Evolutionary conservation across 495 filamentous ascomycete species (phyloP).

Genomic region (Echria macrotheca): DNA sequence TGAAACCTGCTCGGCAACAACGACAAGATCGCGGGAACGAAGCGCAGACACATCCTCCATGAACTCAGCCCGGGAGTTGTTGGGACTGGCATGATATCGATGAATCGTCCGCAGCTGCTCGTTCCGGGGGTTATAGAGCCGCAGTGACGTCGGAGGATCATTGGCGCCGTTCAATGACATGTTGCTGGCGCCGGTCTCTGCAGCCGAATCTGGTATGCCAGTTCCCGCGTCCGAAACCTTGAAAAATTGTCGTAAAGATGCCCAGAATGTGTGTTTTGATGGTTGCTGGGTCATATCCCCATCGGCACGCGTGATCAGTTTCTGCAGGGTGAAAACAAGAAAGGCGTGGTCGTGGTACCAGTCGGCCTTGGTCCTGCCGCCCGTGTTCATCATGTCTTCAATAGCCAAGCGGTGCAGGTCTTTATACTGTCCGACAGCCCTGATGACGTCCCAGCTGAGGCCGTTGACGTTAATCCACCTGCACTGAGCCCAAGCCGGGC

Average conservation of each 20-base stretch:
- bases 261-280: too few relatives aligned
- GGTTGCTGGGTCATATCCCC: not conserved
- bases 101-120: not conserved
- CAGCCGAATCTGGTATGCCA: not conserved
- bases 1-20: conserved; percentile 4
- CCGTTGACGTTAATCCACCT: conserved; percentile 7
- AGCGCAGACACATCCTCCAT: conserved; percentile 3
- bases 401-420: conserved; percentile 3
- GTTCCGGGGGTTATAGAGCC: not conserved
- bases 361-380: conserved; percentile 2
- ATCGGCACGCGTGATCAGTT: not conserved
- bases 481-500: conserved; percentile 3
- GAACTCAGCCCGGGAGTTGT: conserved; percentile 6
- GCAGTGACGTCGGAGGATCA: not conserved
- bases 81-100: conserved; percentile 6
- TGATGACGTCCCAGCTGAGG: conserved; percentile 6
- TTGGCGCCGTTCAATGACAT: not conserved
- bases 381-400: conserved; percentile 5
- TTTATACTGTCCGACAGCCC: conserved; percentile 1
- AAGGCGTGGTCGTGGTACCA: conserved; percentile 7
- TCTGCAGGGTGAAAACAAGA: conserved; percentile 2
- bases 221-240: too few relatives aligned
- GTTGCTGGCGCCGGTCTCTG: not conserved
- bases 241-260: too few relatives aligned
- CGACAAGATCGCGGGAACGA: not conserved